A percentile compares a stretch with the other conserved stretches of the same genome.
Conservation (phyloP, 2,329 filamentous ascomycete species). For the Trichoderma guizhouense region DNA sequence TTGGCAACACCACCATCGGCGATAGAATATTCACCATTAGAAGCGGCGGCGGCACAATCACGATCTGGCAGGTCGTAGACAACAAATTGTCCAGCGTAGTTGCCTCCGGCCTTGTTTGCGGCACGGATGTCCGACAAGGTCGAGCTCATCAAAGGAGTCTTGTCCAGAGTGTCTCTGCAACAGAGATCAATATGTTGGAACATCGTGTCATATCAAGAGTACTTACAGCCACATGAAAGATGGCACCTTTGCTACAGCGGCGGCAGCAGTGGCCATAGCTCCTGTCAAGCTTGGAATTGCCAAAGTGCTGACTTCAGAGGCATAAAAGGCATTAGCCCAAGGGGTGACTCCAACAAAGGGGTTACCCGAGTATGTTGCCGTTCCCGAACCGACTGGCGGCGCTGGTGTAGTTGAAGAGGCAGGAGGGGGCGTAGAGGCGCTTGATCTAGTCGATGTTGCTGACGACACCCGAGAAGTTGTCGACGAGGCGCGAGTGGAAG, state of each 20-base stretch:
- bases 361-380: neutral
- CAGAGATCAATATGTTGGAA: neutral
- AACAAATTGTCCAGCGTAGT: constrained; percentile 7
- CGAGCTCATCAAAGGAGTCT: neutral
- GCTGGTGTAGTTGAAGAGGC: neutral
- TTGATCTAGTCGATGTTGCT: neutral
- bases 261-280: constrained; percentile 2
- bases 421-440: neutral
- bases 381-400: constrained; percentile 2
- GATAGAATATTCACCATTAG: constrained; percentile 4
- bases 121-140: constrained; percentile 8
- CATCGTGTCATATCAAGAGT: neutral
- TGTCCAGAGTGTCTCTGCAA: neutral
- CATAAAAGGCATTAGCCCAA: constrained; percentile 1
- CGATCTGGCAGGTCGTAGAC: constrained; percentile 5
- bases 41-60: constrained; percentile 1
- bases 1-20: neutral
- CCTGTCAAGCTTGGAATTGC: constrained; percentile 5
- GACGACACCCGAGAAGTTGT: neutral
- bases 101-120: constrained; percentile 1
- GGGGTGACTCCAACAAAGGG: neutral
- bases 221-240: constrained; percentile 7
- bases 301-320: neutral
- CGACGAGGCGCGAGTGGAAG: neutral
- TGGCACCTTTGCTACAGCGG: constrained; percentile 1